Evolutionary conservation across 225 moss, liverwort and hornwort genomes (phyloP).

Genomic region (Marchantia polymorpha): DNA sequence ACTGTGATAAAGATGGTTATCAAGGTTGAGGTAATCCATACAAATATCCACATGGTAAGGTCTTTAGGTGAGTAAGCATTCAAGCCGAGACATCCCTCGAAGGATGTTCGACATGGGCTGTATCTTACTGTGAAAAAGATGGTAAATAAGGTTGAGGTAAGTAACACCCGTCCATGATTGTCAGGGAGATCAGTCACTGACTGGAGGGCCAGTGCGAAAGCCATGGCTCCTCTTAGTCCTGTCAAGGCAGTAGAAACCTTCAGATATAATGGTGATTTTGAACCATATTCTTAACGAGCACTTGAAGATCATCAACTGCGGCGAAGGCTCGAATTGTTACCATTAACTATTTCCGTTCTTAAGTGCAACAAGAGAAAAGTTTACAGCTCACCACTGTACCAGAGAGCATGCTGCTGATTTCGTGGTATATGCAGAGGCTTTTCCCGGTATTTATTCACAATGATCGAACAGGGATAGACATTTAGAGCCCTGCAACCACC

Average conservation of each 20-base stretch:
- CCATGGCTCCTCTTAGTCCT: conserved; percentile 97
- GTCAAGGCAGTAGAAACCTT: background rate
- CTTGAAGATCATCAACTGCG: too few species aligned
- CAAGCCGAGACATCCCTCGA: background rate
- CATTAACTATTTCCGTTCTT: background rate
- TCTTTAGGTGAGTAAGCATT: too few species aligned
- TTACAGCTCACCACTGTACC: conserved; percentile 74
- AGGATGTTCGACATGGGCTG: background rate
- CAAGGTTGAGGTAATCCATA: conserved; percentile 64
- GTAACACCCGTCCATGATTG: conserved; percentile 70
- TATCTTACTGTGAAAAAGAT: conserved; percentile 80
- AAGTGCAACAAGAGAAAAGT: background rate
- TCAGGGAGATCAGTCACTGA: conserved; percentile 73
- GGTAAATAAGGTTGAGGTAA: conserved; percentile 86
- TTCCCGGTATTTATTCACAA: conserved; percentile 66
- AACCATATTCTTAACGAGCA: too few species aligned
- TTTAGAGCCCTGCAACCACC: conserved; percentile 53
- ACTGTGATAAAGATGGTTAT: conserved; percentile 93
- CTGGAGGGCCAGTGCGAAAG: conserved; percentile 85
- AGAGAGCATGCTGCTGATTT: conserved; percentile 84
- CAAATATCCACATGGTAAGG: too few species aligned
- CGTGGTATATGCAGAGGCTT: conserved; percentile 51
- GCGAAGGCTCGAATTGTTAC: background rate
- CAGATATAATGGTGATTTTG: too few species aligned
- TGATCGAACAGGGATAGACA: conserved; percentile 67